Evolutionary conservation across 2,329 filamentous ascomycete species (phyloP), one percentile per base, ranked within the genome.

Genomic region (Hypoxylon rubiginosum): DNA sequence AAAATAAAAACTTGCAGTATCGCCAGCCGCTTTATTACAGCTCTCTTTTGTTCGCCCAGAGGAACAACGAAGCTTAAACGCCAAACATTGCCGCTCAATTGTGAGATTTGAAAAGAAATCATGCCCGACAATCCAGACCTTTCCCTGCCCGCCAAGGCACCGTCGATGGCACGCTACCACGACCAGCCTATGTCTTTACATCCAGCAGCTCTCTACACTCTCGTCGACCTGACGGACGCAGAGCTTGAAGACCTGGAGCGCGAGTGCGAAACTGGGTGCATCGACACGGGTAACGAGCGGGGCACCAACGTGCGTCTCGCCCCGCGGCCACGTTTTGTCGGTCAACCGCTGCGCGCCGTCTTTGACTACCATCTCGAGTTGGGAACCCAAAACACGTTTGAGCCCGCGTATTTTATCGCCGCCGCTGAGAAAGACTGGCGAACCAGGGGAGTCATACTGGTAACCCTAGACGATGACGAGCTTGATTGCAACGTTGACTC

Each of bases 301-400:
- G 63, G 63, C 15, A 46, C 46, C 62, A 63, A n/a, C 30, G 49
- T 51, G 5, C 49, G 30, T 24, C 15, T 52, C 19, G 67, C 67
- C n/a, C 58, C 62, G 32, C 53, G 46, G 32, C 34, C 64, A 39
- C 64, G 62, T 24, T 70, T 70, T 54, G 58, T 70, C 48, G 61
- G 62, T 28, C 54, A 68, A 65, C 64, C 67, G 9, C 50, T 69
- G 61, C 60, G 67, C 45, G 58, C 66, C 53, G 55, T 66, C 53
- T 63, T 68, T 36, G 66, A 68, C 58, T 66, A 66, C 52, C 66
- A 69, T 58, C 60, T 69, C 34, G 67, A 65, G 26, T 36, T 69
- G 52, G 61, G 56, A 51, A 48, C 36, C n/a, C 60, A 65, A 53
- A 48, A 59, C 41, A 60, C 50, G 5, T 69, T 54, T 50, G 67